Evolutionary conservation across 2,329 filamentous ascomycete genomes (phyloP), one percentile per base, ranked within the genome.

Genomic region (Davidsoniella australis): DNA sequence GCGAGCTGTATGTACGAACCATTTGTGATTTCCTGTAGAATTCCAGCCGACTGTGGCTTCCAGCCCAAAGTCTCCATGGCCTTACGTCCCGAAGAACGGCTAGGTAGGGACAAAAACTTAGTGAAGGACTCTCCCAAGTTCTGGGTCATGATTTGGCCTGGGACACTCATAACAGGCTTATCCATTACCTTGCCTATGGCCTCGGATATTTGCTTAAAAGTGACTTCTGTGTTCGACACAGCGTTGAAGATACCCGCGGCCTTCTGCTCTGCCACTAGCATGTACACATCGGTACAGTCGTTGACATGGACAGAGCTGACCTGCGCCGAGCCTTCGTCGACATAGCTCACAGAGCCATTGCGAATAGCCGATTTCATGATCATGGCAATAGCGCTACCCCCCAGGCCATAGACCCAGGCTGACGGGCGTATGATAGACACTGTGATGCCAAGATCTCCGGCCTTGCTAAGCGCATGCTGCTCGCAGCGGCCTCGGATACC

Each of bases 331-430:
- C 63, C 64, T 6, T 57, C 57, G 41, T 60, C 56, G 54, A 67
- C 51, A 48, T 61, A 57, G 4, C 55, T 43, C 1, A 59, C 55
- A 33, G 57, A 55, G 5, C 64, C 62, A 23, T 54, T 55, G 41
- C 57, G 49, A 12, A 55, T 59, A 8, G 59, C 61, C 4, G 58
- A 54, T 9, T 53, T 16, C 56, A 64, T 61, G 49, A 66, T 59
- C 48, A 63, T 54, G n/a, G 50, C 45, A 20, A 67, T 57, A 23
- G 62, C 62, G 50, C 61, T 63, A 8, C 63, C 66, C 1, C 62
- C 66, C 10, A 59, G 60, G 2, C 68, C 68, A 54, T 71, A 68
- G 0, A 70, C 67, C 23, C 58, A 69, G 0, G 66, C 66, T 2
- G 68, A 59, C 0, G 70, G 58, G 0, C 67, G 61, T 4, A 71